Conservation (phyloP, 805 yeast species). For the Kurtzmaniella fragi region DNA sequence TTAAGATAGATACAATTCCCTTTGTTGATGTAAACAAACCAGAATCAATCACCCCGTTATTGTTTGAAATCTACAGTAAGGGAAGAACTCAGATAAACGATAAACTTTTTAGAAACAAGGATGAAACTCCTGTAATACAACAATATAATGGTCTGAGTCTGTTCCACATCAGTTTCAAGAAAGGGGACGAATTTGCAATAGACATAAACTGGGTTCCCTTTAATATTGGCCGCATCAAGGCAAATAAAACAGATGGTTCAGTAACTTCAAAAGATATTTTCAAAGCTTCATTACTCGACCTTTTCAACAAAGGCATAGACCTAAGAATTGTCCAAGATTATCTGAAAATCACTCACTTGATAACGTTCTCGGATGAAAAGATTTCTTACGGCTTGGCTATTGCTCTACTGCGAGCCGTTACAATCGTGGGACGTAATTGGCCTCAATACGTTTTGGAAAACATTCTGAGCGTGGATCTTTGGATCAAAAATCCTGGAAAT, state of each 20-base stretch:
- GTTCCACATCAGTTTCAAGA: conserved; percentile 7
- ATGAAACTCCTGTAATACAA: conserved; percentile 3
- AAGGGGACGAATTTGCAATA: conserved; percentile 11
- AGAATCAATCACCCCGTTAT: conserved; percentile 1
- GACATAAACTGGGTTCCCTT: conserved; percentile 18
- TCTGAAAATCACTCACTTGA: conserved; percentile 1
- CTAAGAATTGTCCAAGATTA: conserved; percentile 3
- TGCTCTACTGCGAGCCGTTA: conserved; percentile 24
- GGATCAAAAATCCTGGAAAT: conserved; percentile 16
- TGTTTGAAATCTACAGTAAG: conserved; percentile 1
- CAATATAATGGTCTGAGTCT: conserved; percentile 2
- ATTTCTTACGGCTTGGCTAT: conserved; percentile 6
- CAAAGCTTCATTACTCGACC: conserved; percentile 1
- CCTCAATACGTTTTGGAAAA: conserved; percentile 9
- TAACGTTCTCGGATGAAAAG: conserved; percentile 3
- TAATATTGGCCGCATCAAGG: conserved; percentile 9
- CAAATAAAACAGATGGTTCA: neutral
- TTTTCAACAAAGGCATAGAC: conserved; percentile 2
- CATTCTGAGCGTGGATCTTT: conserved; percentile 10
- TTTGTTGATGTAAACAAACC: conserved; percentile 1
- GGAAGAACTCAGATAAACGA: conserved; percentile 3
- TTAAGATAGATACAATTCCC: neutral
- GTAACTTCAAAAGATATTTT: neutral
- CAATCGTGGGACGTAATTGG: conserved; percentile 24
- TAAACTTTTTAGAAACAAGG: conserved; percentile 4